phyloP scores from a whole-genome alignment of 257 asterid species.

The Fraxinus excelsior region DNA sequence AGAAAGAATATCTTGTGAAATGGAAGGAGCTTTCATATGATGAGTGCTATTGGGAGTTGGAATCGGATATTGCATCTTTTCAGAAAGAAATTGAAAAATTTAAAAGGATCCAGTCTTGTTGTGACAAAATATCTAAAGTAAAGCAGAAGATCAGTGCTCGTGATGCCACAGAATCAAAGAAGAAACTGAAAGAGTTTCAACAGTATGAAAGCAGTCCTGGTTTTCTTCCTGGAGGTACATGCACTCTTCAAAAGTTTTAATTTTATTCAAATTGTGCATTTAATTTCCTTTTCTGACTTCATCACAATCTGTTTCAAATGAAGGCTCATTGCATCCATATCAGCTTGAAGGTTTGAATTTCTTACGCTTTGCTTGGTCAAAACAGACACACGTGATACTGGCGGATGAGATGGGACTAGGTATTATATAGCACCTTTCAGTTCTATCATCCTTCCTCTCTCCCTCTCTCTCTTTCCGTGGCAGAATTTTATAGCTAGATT shows the following conservation, averaged over 20 bases:
- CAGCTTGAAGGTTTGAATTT: constrained; percentile 99
- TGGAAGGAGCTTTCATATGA: constrained; percentile 98
- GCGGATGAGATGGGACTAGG: constrained; percentile 99
- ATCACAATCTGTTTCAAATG: constrained; percentile 17
- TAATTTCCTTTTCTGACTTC: neutral
- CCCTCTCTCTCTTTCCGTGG: constrained; percentile 10
- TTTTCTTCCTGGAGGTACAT: constrained; percentile 87
- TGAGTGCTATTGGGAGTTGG: constrained; percentile 95
- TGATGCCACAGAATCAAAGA: constrained; percentile 71
- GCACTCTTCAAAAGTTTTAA: neutral
- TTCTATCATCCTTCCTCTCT: neutral
- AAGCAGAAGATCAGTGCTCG: constrained; percentile 53
- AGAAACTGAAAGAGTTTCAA: constrained; percentile 80
- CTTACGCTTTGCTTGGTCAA: constrained; percentile 94
- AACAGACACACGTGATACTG: constrained; percentile 96
- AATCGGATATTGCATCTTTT: constrained; percentile 76
- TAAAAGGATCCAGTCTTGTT: constrained; percentile 56
- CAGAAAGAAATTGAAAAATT: constrained; percentile 76
- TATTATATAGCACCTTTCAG: constrained; percentile 34
- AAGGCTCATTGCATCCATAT: constrained; percentile 97
- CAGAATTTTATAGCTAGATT: neutral
- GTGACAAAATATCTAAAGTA: constrained; percentile 46
- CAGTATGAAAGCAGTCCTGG: constrained; percentile 90
- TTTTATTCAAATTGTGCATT: neutral
- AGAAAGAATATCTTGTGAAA: constrained; percentile 86